Conservation (phyloP, 371 early-diverging fungal species). For the Mortierella sp. region DNA sequence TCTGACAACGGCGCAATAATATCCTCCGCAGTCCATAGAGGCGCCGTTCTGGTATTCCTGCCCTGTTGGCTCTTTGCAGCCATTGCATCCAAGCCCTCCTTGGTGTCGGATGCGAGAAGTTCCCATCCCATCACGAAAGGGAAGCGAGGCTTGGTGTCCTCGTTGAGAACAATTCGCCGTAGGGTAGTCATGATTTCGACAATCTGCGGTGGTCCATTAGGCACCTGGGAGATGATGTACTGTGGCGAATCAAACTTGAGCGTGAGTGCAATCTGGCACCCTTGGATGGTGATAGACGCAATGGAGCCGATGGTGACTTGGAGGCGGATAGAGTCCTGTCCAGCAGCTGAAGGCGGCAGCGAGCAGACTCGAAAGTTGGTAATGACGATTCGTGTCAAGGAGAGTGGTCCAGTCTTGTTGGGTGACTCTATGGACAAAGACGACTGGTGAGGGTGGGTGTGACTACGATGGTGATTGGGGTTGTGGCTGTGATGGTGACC, state of each 20-base stretch:
- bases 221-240: slow-evolving; percentile 27
- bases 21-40: slow-evolving; percentile 45
- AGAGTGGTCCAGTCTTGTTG: background rate
- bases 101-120: background rate
- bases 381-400: slow-evolving; percentile 9
- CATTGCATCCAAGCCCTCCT: background rate
- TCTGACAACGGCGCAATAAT: slow-evolving; percentile 18
- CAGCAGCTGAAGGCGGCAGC: background rate
- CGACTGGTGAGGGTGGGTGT: slow-evolving; percentile 14
- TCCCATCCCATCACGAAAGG: slow-evolving; percentile 28
- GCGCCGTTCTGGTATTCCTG: background rate
- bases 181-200: slow-evolving; percentile 26
- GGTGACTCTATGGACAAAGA: background rate
- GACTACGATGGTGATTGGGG: slow-evolving; percentile 4
- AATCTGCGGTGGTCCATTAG: slow-evolving; percentile 16
- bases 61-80: background rate
- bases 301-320: slow-evolving; percentile 30
- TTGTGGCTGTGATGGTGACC: background rate
- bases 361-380: slow-evolving; percentile 48
- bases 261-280: slow-evolving; percentile 19
- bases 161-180: slow-evolving; percentile 18
- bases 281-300: slow-evolving; percentile 28
- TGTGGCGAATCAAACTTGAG: slow-evolving; percentile 38
- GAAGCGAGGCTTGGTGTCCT: slow-evolving; percentile 15
- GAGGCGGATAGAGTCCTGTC: slow-evolving; percentile 1